Evolutionary conservation across 2,329 filamentous ascomycete genomes (phyloP).

Genomic region (Cladosporium velox): DNA sequence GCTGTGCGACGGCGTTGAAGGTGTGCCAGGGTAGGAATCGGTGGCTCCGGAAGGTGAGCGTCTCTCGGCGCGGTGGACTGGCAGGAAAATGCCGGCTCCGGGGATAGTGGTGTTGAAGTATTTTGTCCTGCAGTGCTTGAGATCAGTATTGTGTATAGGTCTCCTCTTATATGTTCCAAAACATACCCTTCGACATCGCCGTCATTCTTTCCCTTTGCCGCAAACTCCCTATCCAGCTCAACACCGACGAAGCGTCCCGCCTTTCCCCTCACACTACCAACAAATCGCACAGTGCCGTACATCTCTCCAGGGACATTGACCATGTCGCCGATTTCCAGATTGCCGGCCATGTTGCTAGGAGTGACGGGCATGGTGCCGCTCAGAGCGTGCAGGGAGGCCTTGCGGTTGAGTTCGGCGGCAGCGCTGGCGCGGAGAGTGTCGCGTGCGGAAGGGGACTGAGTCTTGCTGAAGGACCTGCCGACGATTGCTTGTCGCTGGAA

Average conservation of each 20-base stretch:
- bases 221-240: slow-evolving; percentile 80
- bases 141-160: background rate
- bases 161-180: background rate
- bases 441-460: slow-evolving; percentile 42
- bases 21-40: slow-evolving; percentile 62
- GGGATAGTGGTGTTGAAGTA: slow-evolving; percentile 82
- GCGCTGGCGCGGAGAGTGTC: slow-evolving; percentile 47
- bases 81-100: slow-evolving; percentile 91
- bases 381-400: slow-evolving; percentile 70
- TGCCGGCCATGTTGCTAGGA: slow-evolving; percentile 1
- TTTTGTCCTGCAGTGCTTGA: slow-evolving; percentile 10
- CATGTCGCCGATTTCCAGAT: slow-evolving; percentile 72
- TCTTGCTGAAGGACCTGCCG: slow-evolving; percentile 26
- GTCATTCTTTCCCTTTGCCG: slow-evolving; percentile 85
- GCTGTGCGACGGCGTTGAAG: slow-evolving; percentile 63
- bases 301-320: slow-evolving; percentile 95
- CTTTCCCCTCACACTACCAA: slow-evolving; percentile 84
- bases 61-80: slow-evolving; percentile 75
- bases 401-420: slow-evolving; percentile 59
- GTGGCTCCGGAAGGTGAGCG: slow-evolving; percentile 60
- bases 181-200: slow-evolving; percentile 91
- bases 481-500: slow-evolving; percentile 43
- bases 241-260: slow-evolving; percentile 90
- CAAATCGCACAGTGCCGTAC: slow-evolving; percentile 84
- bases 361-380: slow-evolving; percentile 44